Base-by-base conservation (phyloP, 768 basidiomycete species). In the Rhizopogon roseolus region DNA sequence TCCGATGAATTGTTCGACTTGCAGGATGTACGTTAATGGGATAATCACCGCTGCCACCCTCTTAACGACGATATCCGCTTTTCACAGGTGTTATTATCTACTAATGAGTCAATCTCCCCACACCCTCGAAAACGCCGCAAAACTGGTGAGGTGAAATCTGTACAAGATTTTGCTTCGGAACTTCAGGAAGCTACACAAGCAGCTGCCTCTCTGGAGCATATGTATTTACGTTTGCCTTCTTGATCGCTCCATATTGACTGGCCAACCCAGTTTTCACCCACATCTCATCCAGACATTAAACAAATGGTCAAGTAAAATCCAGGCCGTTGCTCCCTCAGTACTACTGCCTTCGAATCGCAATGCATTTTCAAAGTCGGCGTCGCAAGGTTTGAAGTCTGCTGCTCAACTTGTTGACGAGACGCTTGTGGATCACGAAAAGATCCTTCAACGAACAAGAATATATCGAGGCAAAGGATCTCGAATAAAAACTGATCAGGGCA, bases 291-390 rank as follows among this genome's bases (percentile, higher is more conserved):
- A 85, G 55, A 94, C 90, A 1, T 78, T 99, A 25, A 75, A 80
- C 38, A 98, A 98, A 70, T 99, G 97, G 97, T 97, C 93, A 9
- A 78, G 86, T 25, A 99, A 98, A 73, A 89, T 98, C 38, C 90
- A 94, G 63, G 90, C 95, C 1, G 94, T 97, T 5, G 82, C 93
- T 2, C 86, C 93, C 10, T 84, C 86, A 6, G 85, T 79, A 40
- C 81, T 90, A 11, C 75, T 85, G 5, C 84, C 86, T 41, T 81
- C 80, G 11, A 87, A 82, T 59, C 81, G 81, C n/a, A 84, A 82
- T 53, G 73, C 86, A 6, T 92, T 93, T 68, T 78, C 78, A 41
- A 80, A 75, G 71, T 74, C 74, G 64, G 76, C 75, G 22, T 22
- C 22, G 39, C 82, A 78, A 65, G 76, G 71, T 46, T 68, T 75